A percentile compares a stretch with the other conserved stretches of the same genome.
Conservation (phyloP, 2,329 filamentous ascomycete genomes). For the Fusarium papillatum region DNA sequence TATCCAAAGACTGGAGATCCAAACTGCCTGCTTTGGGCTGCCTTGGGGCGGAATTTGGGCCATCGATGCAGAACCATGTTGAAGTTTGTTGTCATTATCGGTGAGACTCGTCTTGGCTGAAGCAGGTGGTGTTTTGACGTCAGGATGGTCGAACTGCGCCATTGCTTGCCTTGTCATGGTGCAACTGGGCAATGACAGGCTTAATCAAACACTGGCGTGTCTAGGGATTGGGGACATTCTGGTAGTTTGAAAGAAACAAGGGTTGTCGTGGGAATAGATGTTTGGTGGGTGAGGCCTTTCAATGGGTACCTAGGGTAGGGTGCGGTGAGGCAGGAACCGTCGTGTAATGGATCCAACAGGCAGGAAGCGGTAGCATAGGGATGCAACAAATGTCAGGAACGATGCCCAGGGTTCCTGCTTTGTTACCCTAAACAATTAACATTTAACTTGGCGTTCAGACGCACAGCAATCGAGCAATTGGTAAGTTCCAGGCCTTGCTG, state of each 20-base stretch:
- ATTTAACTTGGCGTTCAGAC: neutral
- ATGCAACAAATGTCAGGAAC: neutral
- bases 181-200: neutral
- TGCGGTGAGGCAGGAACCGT: neutral
- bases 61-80: neutral
- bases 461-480: neutral
- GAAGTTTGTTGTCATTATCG: neutral
- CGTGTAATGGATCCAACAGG: neutral
- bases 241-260: neutral
- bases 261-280: neutral
- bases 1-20: constrained; percentile 60
- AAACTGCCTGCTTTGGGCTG: neutral
- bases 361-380: neutral
- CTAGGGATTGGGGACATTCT: neutral
- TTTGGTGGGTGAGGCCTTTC: neutral
- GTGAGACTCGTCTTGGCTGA: neutral
- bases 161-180: neutral
- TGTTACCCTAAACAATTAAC: neutral
- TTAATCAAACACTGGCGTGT: neutral
- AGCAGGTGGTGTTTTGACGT: neutral
- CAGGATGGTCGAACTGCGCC: neutral
- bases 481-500: neutral
- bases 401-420: neutral
- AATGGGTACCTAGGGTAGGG: neutral
- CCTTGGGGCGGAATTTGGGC: neutral